Conservation (phyloP, 2,329 filamentous ascomycete genomes). For the Pseudopithomyces chartarum region DNA sequence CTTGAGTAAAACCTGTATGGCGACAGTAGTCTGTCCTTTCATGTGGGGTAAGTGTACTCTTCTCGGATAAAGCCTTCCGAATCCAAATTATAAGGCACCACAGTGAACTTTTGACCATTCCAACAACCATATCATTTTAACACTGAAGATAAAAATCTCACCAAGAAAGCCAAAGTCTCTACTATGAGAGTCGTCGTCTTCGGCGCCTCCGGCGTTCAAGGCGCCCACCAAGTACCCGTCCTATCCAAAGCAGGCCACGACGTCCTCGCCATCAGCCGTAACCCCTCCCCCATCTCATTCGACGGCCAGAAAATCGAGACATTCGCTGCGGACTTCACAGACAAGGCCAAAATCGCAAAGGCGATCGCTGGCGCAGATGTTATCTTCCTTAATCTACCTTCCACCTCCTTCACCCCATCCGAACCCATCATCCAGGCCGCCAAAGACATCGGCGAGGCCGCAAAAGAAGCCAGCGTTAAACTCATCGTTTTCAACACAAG, state of each 20-base stretch:
- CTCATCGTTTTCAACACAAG: conserved; percentile 37
- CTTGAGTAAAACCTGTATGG: too few species aligned
- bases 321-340: conserved; percentile 27
- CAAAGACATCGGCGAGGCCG: conserved; percentile 22
- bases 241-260: conserved; percentile 29
- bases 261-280: conserved; percentile 34
- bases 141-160: background rate
- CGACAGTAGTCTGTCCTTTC: too few species aligned
- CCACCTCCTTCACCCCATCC: conserved; percentile 34
- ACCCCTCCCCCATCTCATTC: conserved; percentile 20
- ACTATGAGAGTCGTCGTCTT: conserved; percentile 35
- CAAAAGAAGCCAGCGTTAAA: conserved; percentile 19
- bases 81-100: background rate
- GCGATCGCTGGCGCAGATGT: conserved; percentile 24
- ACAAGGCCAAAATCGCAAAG: conserved; percentile 16
- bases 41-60: background rate
- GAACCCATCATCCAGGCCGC: conserved; percentile 29
- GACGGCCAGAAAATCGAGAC: conserved; percentile 23
- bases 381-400: conserved; percentile 35
- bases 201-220: conserved; percentile 37
- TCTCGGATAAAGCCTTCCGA: background rate
- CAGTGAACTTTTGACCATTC: background rate
- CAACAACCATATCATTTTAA: background rate
- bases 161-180: background rate
- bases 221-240: conserved; percentile 32